These are phyloP conservation scores for Juglanconis juglandina DNA, from an alignment of 2,329 filamentous ascomycete genomes.

Conservation along the genomic window DNA sequence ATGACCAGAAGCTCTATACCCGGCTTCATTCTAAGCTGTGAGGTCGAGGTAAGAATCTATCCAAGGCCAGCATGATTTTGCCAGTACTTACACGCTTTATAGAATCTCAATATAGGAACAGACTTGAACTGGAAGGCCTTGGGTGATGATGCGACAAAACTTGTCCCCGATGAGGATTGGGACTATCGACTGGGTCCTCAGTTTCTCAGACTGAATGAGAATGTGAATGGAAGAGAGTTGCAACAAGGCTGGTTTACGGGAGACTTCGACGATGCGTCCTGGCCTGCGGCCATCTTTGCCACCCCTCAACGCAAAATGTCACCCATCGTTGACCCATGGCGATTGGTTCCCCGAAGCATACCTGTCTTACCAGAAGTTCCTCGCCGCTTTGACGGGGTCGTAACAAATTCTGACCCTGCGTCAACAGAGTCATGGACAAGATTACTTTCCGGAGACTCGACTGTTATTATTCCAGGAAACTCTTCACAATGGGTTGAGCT, in stretches of 20 bases:
- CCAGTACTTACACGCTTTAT: background rate
- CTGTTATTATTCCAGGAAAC: conserved; percentile 14
- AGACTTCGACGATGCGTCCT: conserved; percentile 17
- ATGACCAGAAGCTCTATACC: conserved; percentile 27
- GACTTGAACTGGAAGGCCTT: background rate
- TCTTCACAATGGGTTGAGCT: conserved; percentile 20
- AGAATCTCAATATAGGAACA: background rate
- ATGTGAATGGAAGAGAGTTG: conserved; percentile 14
- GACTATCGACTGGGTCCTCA: conserved; percentile 24
- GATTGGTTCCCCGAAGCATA: conserved; percentile 15
- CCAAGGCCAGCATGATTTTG: background rate
- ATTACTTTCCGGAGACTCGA: conserved; percentile 1
- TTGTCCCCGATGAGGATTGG: conserved; percentile 26
- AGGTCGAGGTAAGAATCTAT: conserved; percentile 14
- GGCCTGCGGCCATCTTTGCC: conserved; percentile 5
- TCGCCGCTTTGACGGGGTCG: conserved; percentile 7
- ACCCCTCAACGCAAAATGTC: conserved; percentile 18
- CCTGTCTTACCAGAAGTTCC: conserved; percentile 8
- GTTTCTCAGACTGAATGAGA: conserved; percentile 24
- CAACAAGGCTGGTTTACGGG: conserved; percentile 18
- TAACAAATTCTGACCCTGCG: background rate
- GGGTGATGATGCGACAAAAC: conserved; percentile 18
- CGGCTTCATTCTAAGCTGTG: conserved; percentile 27
- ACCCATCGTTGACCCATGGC: conserved; percentile 16
- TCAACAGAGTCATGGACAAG: background rate